Evolutionary conservation across 2,329 filamentous ascomycete species (phyloP).

Genomic region (Monosporascus sp.): DNA sequence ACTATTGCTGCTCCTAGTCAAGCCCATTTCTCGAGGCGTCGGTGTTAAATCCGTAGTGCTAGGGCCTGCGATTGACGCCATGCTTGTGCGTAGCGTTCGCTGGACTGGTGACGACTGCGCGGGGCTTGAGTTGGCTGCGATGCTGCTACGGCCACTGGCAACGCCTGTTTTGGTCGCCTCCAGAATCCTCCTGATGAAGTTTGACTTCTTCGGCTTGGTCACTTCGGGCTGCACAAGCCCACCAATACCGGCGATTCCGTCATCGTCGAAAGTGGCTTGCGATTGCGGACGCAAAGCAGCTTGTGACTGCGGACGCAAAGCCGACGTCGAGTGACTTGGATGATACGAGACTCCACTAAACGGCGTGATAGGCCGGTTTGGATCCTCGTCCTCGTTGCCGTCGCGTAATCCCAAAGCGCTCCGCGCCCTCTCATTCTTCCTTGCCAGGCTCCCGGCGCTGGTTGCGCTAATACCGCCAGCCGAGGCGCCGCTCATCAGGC

Average conservation of each 20-base stretch:
- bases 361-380: slow-evolving; percentile 54
- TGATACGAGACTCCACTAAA: slow-evolving; percentile 85
- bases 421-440: slow-evolving; percentile 61
- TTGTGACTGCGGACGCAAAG: slow-evolving; percentile 57
- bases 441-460: slow-evolving; percentile 87
- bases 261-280: slow-evolving; percentile 60
- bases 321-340: slow-evolving; percentile 69
- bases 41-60: slow-evolving; percentile 33
- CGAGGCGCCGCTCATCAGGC: slow-evolving; percentile 89
- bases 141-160: slow-evolving; percentile 80
- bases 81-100: slow-evolving; percentile 34
- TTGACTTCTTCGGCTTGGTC: slow-evolving; percentile 68
- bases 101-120: slow-evolving; percentile 38
- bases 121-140: slow-evolving; percentile 55
- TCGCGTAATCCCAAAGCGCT: slow-evolving; percentile 61
- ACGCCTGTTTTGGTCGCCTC: slow-evolving; percentile 92
- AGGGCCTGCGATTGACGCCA: slow-evolving; percentile 42
- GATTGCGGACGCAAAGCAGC: slow-evolving; percentile 55
- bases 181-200: slow-evolving; percentile 93
- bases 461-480: slow-evolving; percentile 90
- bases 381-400: slow-evolving; percentile 36
- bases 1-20: slow-evolving; percentile 45
- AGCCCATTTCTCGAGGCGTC: slow-evolving; percentile 65
- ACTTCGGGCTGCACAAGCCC: slow-evolving; percentile 62
- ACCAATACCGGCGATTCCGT: slow-evolving; percentile 66